Percentiles rank a stretch among this genome's conserved stretches.
Evolutionary conservation across 306 rosid species (phyloP).

Genomic region (Gillenia trifoliata): DNA sequence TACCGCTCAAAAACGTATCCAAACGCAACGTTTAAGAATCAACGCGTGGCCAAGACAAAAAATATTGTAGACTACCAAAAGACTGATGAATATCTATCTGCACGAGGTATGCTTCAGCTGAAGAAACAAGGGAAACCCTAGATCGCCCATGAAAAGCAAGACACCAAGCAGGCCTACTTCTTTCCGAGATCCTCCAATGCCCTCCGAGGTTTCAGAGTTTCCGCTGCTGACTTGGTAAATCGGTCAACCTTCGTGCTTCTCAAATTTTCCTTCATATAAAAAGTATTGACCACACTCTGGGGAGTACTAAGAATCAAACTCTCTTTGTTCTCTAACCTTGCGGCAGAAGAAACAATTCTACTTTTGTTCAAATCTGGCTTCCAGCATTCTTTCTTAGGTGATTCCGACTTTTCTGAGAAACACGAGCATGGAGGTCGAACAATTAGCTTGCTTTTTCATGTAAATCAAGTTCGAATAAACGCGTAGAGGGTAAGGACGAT

Average conservation of each 20-base stretch:
- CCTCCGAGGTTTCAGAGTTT: slow-evolving; percentile 9
- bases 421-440: not conserved
- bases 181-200: slow-evolving; percentile 21
- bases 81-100: not conserved
- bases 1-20: too few species aligned
- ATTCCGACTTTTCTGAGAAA: not conserved
- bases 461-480: not conserved
- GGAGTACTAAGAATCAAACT: slow-evolving; percentile 7
- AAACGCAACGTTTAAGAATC: too few species aligned
- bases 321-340: not conserved
- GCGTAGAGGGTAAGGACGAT: not conserved
- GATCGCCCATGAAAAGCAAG: too few species aligned
- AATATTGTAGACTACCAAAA: not conserved
- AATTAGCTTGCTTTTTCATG: not conserved
- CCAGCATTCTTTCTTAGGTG: not conserved
- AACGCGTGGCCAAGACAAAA: too few species aligned
- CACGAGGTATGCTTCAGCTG: slow-evolving; percentile 20
- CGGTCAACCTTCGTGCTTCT: slow-evolving; percentile 1
- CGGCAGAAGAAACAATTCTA: not conserved
- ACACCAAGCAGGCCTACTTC: not conserved
- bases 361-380: not conserved
- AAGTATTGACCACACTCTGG: not conserved
- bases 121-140: too few species aligned
- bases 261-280: slow-evolving; percentile 24
- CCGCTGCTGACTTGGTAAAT: not conserved